Conservation (phyloP, 2,329 filamentous ascomycete species). For the Dactylellina haptotyla region DNA sequence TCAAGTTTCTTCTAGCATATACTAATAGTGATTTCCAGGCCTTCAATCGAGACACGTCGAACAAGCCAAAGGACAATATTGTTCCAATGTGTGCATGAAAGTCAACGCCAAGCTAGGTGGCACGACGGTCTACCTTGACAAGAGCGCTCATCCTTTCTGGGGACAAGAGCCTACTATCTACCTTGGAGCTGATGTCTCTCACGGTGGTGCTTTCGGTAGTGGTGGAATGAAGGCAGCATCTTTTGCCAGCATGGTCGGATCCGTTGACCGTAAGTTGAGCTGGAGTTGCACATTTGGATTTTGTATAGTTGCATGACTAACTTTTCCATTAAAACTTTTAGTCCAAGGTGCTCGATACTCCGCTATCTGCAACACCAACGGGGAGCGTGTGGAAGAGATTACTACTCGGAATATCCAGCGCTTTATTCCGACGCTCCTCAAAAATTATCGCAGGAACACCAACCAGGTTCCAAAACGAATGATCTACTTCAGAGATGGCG, state of each 20-base stretch:
- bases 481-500: slow-evolving; percentile 93
- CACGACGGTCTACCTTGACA: slow-evolving; percentile 69
- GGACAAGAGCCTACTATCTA: slow-evolving; percentile 75
- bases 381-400: slow-evolving; percentile 82
- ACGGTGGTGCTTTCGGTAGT: slow-evolving; percentile 72
- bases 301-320: too few species aligned
- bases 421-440: slow-evolving; percentile 73
- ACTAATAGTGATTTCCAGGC: slow-evolving; percentile 62
- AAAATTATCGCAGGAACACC: slow-evolving; percentile 68
- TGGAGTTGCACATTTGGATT: too few species aligned
- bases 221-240: slow-evolving; percentile 70
- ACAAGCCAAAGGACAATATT: slow-evolving; percentile 81
- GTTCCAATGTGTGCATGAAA: slow-evolving; percentile 95
- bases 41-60: slow-evolving; percentile 76
- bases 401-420: slow-evolving; percentile 71
- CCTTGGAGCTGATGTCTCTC: slow-evolving; percentile 90
- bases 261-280: slow-evolving; percentile 56
- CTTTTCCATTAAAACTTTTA: slow-evolving; percentile 72
- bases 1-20: background rate
- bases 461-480: slow-evolving; percentile 74
- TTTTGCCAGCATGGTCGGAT: slow-evolving; percentile 76
- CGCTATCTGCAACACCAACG: slow-evolving; percentile 83
- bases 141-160: slow-evolving; percentile 61
- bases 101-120: slow-evolving; percentile 96
- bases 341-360: slow-evolving; percentile 78